Evolutionary conservation across 2,329 filamentous ascomycete species (phyloP), one percentile per base, ranked within the genome.

Genomic region (Aspergillus pseudonomiae): DNA sequence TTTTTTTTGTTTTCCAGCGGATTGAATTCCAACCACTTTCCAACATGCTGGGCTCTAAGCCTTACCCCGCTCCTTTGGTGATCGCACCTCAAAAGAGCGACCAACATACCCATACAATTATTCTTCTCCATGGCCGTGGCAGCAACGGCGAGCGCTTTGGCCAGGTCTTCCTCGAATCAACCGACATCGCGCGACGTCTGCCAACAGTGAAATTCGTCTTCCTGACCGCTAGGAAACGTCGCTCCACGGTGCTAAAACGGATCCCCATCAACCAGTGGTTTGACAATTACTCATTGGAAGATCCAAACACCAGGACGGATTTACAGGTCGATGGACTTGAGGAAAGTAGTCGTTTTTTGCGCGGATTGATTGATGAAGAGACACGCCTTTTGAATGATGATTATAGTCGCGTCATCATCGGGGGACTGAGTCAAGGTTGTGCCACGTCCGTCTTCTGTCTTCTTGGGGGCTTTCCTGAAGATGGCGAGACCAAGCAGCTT

Each of bases 351-450:
- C 65, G 57, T 0, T 79, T 78, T 60, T 62, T 83, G 0, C 63
- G 77, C 2, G 60, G 59, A 2, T 61, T 84, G 9, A 64, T 83
- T 30, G 63, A 60, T 2, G 36, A 68, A 11, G 82, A 84, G 67
- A 67, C 63, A 2, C 21, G 26, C 3, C 61, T 69, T 1, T 59
- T 74, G 34, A 26, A 36, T 10, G 53, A 72, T 61, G 59, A 72
- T 55, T 34, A 74, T 59, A 39, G 66, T 24, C 84, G 83, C 57
- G 73, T 86, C 16, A 71, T 86, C 7, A 64, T 87, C 1, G 82
- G 83, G 19, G 83, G 84, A 0, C 64, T 86, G n/a, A 85, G 84
- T 67, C 83, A 86, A 65, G 84, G 84, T 0, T 85, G 82, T 66
- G 84, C 84, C 1, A 79, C 81, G 68, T 74, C 76, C 0, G 65